Evolutionary conservation across 2,329 filamentous ascomycete genomes (phyloP).

Genomic region (Zasmidium angulare): DNA sequence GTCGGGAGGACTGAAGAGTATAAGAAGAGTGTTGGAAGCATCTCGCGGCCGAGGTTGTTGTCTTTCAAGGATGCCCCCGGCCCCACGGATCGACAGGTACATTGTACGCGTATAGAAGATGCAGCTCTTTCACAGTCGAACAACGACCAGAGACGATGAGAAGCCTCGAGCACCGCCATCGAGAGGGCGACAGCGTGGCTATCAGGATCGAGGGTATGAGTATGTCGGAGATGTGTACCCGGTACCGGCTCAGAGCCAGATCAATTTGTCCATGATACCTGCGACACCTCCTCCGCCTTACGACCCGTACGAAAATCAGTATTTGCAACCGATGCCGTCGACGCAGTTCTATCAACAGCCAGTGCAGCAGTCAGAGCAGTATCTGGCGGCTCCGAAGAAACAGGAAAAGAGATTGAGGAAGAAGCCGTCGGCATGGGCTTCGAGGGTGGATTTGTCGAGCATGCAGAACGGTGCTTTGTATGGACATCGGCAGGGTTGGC

Average conservation of each 20-base stretch:
- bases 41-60: not conserved
- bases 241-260: not conserved
- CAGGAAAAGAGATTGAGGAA: conserved; percentile 10
- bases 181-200: not conserved
- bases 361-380: conserved; percentile 12
- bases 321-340: conserved; percentile 9
- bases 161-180: not conserved
- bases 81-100: conserved; percentile 3
- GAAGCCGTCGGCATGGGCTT: conserved; percentile 16
- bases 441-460: conserved; percentile 12
- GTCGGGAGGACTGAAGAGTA: not conserved
- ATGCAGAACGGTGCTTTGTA: not conserved
- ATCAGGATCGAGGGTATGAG: not conserved
- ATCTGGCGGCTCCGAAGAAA: conserved; percentile 4
- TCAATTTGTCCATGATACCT: conserved; percentile 2
- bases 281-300: conserved; percentile 19
- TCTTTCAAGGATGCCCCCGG: conserved; percentile 1
- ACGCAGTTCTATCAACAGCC: conserved; percentile 14
- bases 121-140: not conserved
- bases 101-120: not conserved
- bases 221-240: not conserved
- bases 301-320: conserved; percentile 11
- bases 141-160: not conserved
- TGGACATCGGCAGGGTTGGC: conserved; percentile 15
- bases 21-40: not conserved